Conservation (phyloP, 2,329 filamentous ascomycete species). For the Leptographium galeiforme region DNA sequence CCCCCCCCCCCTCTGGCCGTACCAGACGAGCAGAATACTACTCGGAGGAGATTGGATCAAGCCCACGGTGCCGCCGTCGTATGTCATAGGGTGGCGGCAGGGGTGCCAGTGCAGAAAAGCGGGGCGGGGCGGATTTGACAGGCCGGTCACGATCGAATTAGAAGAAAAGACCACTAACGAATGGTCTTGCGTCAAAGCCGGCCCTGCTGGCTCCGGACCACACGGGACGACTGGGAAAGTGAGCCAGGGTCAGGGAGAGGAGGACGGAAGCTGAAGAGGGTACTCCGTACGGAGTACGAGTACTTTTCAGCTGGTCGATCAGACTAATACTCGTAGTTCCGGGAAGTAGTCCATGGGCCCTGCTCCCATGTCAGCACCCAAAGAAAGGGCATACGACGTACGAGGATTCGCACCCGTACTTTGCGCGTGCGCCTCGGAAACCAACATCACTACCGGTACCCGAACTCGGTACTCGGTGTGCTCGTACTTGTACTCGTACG, state of each 20-base stretch:
- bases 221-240: neutral
- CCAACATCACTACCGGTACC: too few relatives aligned
- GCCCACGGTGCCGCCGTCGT: neutral
- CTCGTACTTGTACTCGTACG: too few relatives aligned
- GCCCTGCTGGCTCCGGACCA: neutral
- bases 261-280: constrained; percentile 1
- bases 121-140: neutral
- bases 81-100: neutral
- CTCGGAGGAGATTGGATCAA: neutral
- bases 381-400: too few relatives aligned
- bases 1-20: neutral
- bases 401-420: too few relatives aligned
- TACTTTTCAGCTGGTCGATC: neutral
- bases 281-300: neutral
- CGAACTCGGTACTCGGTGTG: too few relatives aligned
- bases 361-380: too few relatives aligned
- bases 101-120: neutral
- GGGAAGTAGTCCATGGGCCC: neutral
- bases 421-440: too few relatives aligned
- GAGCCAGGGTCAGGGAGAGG: neutral
- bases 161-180: neutral
- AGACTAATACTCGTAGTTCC: neutral
- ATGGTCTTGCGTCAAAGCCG: neutral
- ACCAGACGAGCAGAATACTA: too few relatives aligned
- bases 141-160: neutral